These are phyloP conservation scores for Pseudoneurospora amorphoporcata DNA, from an alignment of 495 filamentous ascomycete species.

Conservation along the genomic window DNA sequence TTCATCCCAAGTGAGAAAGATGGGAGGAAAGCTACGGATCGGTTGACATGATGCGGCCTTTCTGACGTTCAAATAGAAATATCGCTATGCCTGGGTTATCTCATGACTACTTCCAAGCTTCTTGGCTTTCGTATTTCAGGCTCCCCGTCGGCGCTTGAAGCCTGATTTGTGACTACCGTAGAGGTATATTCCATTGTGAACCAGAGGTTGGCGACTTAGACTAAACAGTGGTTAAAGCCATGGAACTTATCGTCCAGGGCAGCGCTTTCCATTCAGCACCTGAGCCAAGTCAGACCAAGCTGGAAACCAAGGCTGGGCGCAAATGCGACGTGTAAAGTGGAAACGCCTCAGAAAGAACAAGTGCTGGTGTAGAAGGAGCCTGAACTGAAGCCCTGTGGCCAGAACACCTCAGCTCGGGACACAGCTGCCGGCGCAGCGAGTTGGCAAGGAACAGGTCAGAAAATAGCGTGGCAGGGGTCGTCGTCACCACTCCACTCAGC, in stretches of 20 bases:
- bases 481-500: neutral
- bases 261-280: neutral
- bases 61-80: neutral
- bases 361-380: neutral
- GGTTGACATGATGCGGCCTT: neutral
- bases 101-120: neutral
- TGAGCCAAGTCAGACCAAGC: neutral
- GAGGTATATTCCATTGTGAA: neutral
- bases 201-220: neutral
- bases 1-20: neutral
- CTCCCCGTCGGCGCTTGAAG: neutral
- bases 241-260: conserved; percentile 19
- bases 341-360: neutral
- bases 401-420: neutral
- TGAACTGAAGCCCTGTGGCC: neutral
- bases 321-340: neutral
- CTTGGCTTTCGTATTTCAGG: neutral
- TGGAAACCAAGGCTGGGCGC: neutral
- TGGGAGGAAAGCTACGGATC: neutral
- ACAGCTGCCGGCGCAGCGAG: neutral
- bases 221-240: conserved; percentile 11
- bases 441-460: conserved; percentile 3
- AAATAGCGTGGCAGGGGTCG: conserved; percentile 8
- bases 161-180: neutral
- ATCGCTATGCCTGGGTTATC: too few species aligned